Conservation (phyloP, 352 stramenopile genomes). For the Poterioochromonas sp. region DNA sequence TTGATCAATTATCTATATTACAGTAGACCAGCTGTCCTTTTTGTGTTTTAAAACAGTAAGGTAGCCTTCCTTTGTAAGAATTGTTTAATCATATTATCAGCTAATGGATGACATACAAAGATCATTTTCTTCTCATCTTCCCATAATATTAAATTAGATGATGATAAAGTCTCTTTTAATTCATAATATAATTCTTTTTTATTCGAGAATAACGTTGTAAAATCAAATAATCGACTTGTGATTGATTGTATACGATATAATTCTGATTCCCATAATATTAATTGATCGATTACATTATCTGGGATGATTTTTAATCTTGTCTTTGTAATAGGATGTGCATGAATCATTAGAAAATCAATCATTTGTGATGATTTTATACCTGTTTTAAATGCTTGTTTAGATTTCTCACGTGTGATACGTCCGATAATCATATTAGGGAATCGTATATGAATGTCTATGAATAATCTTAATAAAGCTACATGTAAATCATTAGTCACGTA, state of each 20-base stretch:
- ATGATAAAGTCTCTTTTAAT: background rate
- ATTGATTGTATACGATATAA: background rate
- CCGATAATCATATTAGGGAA: constrained; percentile 25
- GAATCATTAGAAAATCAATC: constrained; percentile 22
- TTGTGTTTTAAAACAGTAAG: too few relatives aligned
- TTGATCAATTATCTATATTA: too few relatives aligned
- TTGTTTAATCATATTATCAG: background rate
- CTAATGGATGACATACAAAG: background rate
- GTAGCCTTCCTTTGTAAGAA: too few relatives aligned
- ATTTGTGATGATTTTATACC: constrained; percentile 19
- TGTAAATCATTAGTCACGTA: constrained; percentile 23
- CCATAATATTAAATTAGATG: background rate
- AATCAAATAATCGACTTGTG: background rate
- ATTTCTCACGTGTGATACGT: constrained; percentile 12
- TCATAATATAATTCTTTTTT: background rate
- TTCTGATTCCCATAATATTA: constrained; percentile 27
- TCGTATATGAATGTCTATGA: constrained; percentile 16
- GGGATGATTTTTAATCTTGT: background rate
- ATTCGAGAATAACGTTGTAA: background rate
- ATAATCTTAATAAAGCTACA: constrained; percentile 17
- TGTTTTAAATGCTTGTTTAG: constrained; percentile 2
- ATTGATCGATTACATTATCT: constrained; percentile 31
- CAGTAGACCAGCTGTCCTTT: too few relatives aligned
- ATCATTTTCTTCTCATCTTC: background rate
- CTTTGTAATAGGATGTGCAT: constrained; percentile 20